Percentiles rank a stretch among this genome's conserved stretches.
Conservation (phyloP, 2,329 filamentous ascomycete genomes). For the Arthrobotrys musiformis region DNA sequence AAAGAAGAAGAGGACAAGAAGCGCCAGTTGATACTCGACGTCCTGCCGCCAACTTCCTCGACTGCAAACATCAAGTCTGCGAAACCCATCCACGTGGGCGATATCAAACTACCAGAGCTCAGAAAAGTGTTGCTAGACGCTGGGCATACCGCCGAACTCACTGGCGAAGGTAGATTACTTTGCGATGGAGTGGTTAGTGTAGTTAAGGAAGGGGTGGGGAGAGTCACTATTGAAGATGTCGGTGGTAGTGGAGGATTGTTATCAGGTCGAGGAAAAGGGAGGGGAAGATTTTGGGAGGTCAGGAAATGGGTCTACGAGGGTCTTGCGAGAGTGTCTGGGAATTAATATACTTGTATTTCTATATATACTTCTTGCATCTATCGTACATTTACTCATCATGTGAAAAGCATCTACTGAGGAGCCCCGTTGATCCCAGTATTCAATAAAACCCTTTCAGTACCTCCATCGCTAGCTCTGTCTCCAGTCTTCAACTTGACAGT, state of each 20-base stretch:
- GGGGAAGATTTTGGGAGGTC: conserved; percentile 69
- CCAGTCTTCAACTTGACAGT: conserved; percentile 12
- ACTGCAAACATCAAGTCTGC: conserved; percentile 79
- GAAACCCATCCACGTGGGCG: conserved; percentile 92
- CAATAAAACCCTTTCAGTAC: not conserved
- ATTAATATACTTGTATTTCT: conserved; percentile 62
- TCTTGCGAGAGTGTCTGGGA: conserved; percentile 85
- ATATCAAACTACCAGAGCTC: conserved; percentile 87
- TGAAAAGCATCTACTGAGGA: not conserved
- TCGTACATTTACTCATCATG: too few species aligned
- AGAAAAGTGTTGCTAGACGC: conserved; percentile 82
- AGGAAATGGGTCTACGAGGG: conserved; percentile 93
- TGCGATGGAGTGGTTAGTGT: conserved; percentile 90
- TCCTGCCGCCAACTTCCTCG: conserved; percentile 71
- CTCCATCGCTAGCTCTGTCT: conserved; percentile 7
- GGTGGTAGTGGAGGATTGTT: conserved; percentile 74
- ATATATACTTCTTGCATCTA: not conserved
- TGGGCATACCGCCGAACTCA: conserved; percentile 89
- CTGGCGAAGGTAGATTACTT: conserved; percentile 89
- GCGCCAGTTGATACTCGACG: conserved; percentile 66
- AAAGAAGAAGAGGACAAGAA: conserved; percentile 14
- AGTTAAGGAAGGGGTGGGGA: conserved; percentile 78
- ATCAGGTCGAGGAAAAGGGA: conserved; percentile 46
- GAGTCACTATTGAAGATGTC: conserved; percentile 68
- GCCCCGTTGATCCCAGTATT: conserved; percentile 27